Evolutionary conservation across 1,139 yeast species (phyloP), one percentile per base, ranked within the genome.

Genomic region (Yamadazyma membranifaciens): DNA sequence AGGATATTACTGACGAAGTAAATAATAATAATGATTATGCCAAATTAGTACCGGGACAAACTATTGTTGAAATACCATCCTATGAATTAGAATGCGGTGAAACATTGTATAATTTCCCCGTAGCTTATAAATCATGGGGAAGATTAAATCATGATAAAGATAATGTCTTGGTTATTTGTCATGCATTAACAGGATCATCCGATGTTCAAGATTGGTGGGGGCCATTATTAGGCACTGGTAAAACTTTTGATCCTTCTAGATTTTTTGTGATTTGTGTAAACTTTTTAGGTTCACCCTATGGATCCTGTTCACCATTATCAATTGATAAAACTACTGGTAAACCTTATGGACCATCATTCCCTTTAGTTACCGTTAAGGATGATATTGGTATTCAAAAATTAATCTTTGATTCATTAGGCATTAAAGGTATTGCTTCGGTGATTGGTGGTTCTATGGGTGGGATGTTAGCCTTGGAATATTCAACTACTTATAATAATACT

Each of bases 161-260:
- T 51, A 92, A 92, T 57, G 91, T 83, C 44, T 67, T 92, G 67
- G 81, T 92, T 26, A 86, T 92, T 14, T 87, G 96, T 54, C 98
- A 92, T 67, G 98, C 98, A 0, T 70, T 92, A 45, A 89, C 98
- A 0, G 98, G 98, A 0, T 87, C 96, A 0, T 78, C 96, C 0
- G 98, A 92, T 58, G 96, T 91, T 14, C 78, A 85, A 36, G 98
- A 92, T 57, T 92, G 98, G 98, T 87, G 98, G 98, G 98, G 98
- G 0, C 98, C 98, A 0, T 65, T 92, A 27, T 67, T 92, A 35
- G 98, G 98, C 0, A 78, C 83, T 4, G 86, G 81, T 17, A 77
- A 84, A 50, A 95, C 98, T 1, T 89, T 92, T 62, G 98, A 92
- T 62, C 95, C 97, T 0, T 73, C 89, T 1, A 75, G 87, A 49